Evolutionary conservation across 164 flowering plant species (phyloP).

Genomic region (Paratinospora sagittata): DNA sequence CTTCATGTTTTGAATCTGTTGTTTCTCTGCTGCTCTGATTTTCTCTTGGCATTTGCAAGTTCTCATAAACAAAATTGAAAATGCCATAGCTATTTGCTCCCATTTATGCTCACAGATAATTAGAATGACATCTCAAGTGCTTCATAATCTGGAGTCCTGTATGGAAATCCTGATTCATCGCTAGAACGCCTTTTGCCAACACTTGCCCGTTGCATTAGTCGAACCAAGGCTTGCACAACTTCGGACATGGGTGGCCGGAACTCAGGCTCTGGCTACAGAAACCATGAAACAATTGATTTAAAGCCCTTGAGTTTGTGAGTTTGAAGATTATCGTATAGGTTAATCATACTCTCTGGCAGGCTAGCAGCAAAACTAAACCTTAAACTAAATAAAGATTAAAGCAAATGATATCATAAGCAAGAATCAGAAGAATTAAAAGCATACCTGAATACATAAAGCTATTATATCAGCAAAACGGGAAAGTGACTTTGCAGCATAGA

Average conservation of each 20-base stretch:
- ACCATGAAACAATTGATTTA: slow-evolving; percentile 2
- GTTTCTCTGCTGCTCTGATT: background rate
- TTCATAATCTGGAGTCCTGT: slow-evolving; percentile 70
- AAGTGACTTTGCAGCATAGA: slow-evolving; percentile 91
- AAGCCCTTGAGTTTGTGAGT: no score
- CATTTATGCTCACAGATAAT: slow-evolving; percentile 4
- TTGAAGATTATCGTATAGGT: no score
- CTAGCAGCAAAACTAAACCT: background rate
- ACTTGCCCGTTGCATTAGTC: slow-evolving; percentile 87
- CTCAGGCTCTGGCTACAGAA: slow-evolving; percentile 81
- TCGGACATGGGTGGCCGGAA: slow-evolving; percentile 97
- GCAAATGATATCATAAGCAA: background rate
- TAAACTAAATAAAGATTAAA: background rate
- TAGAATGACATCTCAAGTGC: slow-evolving; percentile 55
- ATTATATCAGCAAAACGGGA: slow-evolving; percentile 96
- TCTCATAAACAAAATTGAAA: background rate
- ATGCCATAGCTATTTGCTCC: background rate
- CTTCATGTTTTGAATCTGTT: background rate
- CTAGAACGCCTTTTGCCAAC: slow-evolving; percentile 61
- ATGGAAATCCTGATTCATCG: slow-evolving; percentile 68
- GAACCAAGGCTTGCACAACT: slow-evolving; percentile 85
- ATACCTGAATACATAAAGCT: slow-evolving; percentile 95
- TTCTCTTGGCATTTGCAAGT: background rate
- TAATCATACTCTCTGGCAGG: no score
- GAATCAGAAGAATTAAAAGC: background rate